phyloP scores from a whole-genome alignment of 345 rosid species.

The Geranium rotundifolium region DNA sequence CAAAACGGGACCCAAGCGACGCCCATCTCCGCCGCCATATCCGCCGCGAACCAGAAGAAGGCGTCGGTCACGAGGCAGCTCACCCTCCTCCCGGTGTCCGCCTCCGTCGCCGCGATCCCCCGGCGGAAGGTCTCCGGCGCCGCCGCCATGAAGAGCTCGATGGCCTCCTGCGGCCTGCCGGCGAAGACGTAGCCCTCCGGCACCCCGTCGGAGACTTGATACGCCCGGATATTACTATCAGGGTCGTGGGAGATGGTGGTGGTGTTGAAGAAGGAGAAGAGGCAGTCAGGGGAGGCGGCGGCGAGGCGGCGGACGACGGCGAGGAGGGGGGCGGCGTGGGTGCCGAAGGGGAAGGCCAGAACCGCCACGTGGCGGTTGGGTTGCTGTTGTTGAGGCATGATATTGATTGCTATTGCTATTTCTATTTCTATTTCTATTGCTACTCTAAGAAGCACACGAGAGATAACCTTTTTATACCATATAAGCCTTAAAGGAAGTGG shows the following conservation, averaged over 20 bases:
- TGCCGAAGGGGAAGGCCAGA: conserved; percentile 33
- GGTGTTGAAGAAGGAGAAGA: conserved; percentile 31
- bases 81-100: conserved; percentile 19
- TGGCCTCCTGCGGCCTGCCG: conserved; percentile 24
- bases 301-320: conserved; percentile 24
- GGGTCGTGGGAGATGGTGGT: conserved; percentile 6
- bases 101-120: conserved; percentile 22
- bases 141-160: conserved; percentile 26
- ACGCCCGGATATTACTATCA: conserved; percentile 5
- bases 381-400: neutral
- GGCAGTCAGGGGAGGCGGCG: conserved; percentile 13
- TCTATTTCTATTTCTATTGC: too few species aligned
- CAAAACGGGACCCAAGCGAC: conserved; percentile 50
- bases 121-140: conserved; percentile 20
- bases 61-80: conserved; percentile 33
- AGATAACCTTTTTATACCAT: too few species aligned
- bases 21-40: conserved; percentile 27
- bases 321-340: conserved; percentile 31
- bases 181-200: conserved; percentile 15
- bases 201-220: conserved; percentile 20
- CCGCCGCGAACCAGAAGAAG: conserved; percentile 34
- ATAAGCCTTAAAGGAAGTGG: too few species aligned
- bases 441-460: too few species aligned
- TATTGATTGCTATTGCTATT: neutral
- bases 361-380: conserved; percentile 17